Evolutionary conservation across 192 early-diverging fungal species (phyloP), one percentile per base, ranked within the genome.

Genomic region (Mycoemilia scoparia): DNA sequence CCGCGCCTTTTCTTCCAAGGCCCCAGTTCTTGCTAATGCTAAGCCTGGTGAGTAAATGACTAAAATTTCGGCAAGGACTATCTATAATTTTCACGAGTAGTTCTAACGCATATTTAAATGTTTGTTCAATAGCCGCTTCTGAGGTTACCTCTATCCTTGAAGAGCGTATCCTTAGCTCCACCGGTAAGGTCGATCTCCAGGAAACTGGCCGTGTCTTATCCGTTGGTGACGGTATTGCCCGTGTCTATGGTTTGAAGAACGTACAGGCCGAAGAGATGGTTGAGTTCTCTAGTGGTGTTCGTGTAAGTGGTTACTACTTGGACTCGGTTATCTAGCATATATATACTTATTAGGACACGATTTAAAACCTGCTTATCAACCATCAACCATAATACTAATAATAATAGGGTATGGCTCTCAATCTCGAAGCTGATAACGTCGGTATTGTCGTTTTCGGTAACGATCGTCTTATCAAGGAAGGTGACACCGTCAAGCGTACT

Each of bases 391-490:
- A n/a, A n/a, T n/a, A n/a, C n/a, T n/a, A n/a, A n/a, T n/a, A n/a
- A n/a, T n/a, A n/a, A n/a, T n/a, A 95, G 89, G 93, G 93, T 58
- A 91, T 92, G 87, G 89, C 93, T 34, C 80, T 98, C 46, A 98
- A 98, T 76, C 81, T 98, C 74, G 93, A 98, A 65, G 71, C 90
- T 24, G 93, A 98, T 71, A 96, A 98, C 66, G 93, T 98, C 65
- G 93, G 93, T 96, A 83, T 98, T 71, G 93, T 98, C 70, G 87
- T 98, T 21, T 93, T 98, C 60, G 91, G 91, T 79, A 98, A 95
- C 79, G 93, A 98, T 70, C 84, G 91, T 81, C 74, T 89, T 50
- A 96, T 98, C 74, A 90, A 92, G 69, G 93, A 98, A 69, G 93
- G 93, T 46, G 93, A 97, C 64, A 93, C 85, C 36, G 89, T 95